Evolutionary conservation across 805 yeast species (phyloP).

Genomic region (Maudiozyma turicensis): DNA sequence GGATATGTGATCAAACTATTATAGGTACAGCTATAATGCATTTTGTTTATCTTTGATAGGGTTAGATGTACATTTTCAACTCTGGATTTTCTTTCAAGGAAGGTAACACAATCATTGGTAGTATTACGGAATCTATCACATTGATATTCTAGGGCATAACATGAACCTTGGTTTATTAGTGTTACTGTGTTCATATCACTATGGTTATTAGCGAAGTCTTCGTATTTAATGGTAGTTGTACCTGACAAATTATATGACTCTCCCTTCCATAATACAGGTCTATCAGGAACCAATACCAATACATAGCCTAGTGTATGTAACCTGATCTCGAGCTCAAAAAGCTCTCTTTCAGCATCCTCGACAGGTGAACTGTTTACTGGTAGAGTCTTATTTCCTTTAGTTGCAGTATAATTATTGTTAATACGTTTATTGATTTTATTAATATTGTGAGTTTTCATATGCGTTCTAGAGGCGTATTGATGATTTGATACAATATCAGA

Average conservation of each 20-base stretch:
- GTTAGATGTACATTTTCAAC: conserved; percentile 64
- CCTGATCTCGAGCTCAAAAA: conserved; percentile 19
- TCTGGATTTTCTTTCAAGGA: conserved; percentile 59
- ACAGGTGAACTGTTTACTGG: neutral
- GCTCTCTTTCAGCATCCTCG: conserved; percentile 26
- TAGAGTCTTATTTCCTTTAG: neutral
- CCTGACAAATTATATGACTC: conserved; percentile 46
- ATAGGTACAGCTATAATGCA: conserved; percentile 58
- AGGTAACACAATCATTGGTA: conserved; percentile 45
- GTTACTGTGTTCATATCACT: conserved; percentile 12
- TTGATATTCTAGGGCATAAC: conserved; percentile 44
- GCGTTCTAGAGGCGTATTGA: neutral
- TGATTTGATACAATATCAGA: neutral
- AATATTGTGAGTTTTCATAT: neutral
- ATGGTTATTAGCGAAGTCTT: conserved; percentile 15
- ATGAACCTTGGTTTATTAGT: conserved; percentile 47
- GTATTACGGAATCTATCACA: conserved; percentile 47
- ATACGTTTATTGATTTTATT: conserved; percentile 1
- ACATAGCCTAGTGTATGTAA: conserved; percentile 46
- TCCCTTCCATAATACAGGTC: conserved; percentile 90
- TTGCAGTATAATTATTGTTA: neutral
- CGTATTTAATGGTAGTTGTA: conserved; percentile 9
- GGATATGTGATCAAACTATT: conserved; percentile 54
- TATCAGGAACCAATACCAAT: conserved; percentile 64
- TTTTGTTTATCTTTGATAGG: conserved; percentile 51